These are phyloP conservation scores for Ascochyta fabae DNA, from an alignment of 2,329 filamentous ascomycete genomes.

Conservation along the genomic window DNA sequence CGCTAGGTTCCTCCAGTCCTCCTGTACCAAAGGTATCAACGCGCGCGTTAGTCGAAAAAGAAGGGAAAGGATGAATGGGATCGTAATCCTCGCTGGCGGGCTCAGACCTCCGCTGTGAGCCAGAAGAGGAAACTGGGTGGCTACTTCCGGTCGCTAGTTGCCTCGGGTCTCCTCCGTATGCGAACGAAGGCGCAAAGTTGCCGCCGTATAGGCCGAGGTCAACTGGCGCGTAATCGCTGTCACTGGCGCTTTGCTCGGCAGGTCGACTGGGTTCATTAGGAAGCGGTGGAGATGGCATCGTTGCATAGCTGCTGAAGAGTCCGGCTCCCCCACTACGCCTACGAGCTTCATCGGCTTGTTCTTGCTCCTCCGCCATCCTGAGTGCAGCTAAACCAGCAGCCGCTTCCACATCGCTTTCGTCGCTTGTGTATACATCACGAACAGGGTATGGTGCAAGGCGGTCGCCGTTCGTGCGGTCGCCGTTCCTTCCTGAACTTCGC, in stretches of 20 bases:
- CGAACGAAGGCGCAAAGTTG: conserved; percentile 68
- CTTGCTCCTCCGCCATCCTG: conserved; percentile 80
- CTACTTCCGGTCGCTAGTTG: conserved; percentile 49
- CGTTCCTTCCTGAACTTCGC: conserved; percentile 37
- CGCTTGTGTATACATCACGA: conserved; percentile 51
- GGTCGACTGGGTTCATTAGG: conserved; percentile 34
- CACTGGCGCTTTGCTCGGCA: conserved; percentile 52
- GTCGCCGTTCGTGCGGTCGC: conserved; percentile 55
- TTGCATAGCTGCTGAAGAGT: conserved; percentile 56
- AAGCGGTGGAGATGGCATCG: conserved; percentile 52
- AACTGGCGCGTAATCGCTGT: conserved; percentile 73
- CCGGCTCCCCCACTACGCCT: conserved; percentile 64
- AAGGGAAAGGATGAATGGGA: conserved; percentile 63
- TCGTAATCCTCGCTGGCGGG: conserved; percentile 53
- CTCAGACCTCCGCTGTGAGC: conserved; percentile 54
- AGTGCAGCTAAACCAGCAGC: conserved; percentile 84
- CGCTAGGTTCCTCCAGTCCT: conserved; percentile 77
- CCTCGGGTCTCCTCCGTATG: conserved; percentile 63
- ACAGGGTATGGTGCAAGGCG: conserved; percentile 50
- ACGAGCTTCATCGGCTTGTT: conserved; percentile 66
- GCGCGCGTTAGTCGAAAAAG: conserved; percentile 66
- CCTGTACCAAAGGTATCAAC: conserved; percentile 92
- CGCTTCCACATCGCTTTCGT: conserved; percentile 88
- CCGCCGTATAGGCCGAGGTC: conserved; percentile 79
- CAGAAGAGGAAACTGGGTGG: conserved; percentile 52